Evolutionary conservation across 768 basidiomycete genomes (phyloP).

Genomic region (Chalciporus chontae): DNA sequence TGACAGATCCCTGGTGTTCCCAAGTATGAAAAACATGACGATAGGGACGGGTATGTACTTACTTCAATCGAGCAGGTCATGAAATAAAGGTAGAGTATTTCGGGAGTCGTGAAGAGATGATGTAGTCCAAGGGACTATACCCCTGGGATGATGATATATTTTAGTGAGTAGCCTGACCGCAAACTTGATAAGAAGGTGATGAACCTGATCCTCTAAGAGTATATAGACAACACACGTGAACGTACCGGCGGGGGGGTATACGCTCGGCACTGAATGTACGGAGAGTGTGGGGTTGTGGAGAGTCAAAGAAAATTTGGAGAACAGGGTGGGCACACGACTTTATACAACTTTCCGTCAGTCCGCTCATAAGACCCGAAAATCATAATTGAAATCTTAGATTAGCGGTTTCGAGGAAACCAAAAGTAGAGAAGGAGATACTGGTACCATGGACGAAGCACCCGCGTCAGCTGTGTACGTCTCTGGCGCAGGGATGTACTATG

Average conservation of each 20-base stretch:
- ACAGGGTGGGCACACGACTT: constrained; percentile 24
- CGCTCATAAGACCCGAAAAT: constrained; percentile 1
- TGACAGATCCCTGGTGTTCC: neutral
- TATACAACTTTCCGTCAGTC: constrained; percentile 17
- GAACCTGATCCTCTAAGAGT: neutral
- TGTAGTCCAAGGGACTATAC: neutral
- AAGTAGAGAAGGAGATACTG: constrained; percentile 7
- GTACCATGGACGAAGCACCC: neutral
- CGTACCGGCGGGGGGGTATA: neutral
- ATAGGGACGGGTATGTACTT: neutral
- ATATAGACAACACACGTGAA: neutral
- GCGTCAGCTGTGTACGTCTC: neutral
- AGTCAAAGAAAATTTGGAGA: neutral
- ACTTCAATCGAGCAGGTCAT: constrained; percentile 1
- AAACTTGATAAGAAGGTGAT: neutral
- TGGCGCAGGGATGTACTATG: no score
- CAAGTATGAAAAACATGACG: no score
- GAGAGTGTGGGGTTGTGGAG: neutral
- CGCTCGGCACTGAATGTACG: neutral
- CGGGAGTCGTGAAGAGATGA: neutral
- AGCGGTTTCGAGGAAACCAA: neutral
- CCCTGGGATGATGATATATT: neutral
- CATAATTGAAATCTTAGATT: constrained; percentile 15
- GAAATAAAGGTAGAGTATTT: neutral
- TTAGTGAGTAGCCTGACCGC: neutral